These are phyloP conservation scores for Claviceps arundinis DNA, from an alignment of 2,329 filamentous ascomycete species.

Conservation along the genomic window DNA sequence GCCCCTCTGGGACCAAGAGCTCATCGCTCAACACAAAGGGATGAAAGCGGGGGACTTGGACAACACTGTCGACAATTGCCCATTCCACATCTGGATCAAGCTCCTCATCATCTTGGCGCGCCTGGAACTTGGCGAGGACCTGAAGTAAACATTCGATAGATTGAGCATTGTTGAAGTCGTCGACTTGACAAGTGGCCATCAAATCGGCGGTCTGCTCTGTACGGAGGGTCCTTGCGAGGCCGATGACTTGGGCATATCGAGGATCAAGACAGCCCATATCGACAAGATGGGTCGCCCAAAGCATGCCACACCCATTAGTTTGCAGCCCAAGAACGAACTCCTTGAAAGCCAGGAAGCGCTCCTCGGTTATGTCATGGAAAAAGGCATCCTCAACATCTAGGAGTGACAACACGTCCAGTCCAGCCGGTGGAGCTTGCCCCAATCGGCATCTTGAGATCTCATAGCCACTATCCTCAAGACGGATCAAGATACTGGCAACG, in stretches of 20 bases:
- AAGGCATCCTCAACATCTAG: neutral
- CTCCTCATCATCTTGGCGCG: neutral
- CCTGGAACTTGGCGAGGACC: neutral
- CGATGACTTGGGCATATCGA: slow-evolving; percentile 13
- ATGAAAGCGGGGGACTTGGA: neutral
- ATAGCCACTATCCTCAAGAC: neutral
- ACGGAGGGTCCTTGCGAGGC: slow-evolving; percentile 15
- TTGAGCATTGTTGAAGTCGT: neutral
- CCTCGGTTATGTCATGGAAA: slow-evolving; percentile 7
- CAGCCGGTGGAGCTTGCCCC: neutral
- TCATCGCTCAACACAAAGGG: neutral
- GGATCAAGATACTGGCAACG: neutral
- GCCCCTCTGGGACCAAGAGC: neutral
- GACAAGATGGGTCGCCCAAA: slow-evolving; percentile 18
- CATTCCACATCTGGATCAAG: slow-evolving; percentile 2
- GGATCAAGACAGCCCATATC: slow-evolving; percentile 16
- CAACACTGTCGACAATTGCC: neutral
- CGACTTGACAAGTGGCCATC: slow-evolving; percentile 18
- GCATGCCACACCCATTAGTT: slow-evolving; percentile 2
- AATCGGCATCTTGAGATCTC: neutral
- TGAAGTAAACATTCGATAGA: neutral
- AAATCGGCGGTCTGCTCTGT: slow-evolving; percentile 12
- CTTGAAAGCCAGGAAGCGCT: slow-evolving; percentile 3
- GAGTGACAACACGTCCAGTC: neutral
- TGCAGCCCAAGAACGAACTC: slow-evolving; percentile 3